Evolutionary conservation across 2,329 filamentous ascomycete species (phyloP), one percentile per base, ranked within the genome.

Genomic region (Beauveria brongniartii): DNA sequence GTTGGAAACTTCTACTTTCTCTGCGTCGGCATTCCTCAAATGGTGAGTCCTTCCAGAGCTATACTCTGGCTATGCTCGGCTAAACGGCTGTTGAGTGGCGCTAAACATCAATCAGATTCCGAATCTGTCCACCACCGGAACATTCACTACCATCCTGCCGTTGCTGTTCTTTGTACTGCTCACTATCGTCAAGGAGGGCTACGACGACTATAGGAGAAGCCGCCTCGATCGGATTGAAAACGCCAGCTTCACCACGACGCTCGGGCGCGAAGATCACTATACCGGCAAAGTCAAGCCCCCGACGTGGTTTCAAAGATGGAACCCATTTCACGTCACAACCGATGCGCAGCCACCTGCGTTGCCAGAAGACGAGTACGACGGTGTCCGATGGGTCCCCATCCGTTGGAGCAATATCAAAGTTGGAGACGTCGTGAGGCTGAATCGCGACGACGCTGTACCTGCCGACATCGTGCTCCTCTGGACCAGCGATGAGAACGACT

Each of bases 1-100:
- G 76, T 96, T 53, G 89, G 89, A 66, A 96, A 96, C 73, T 94
- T 95, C 69, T 84, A 95, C 73, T 95, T 96, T 72, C 80, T 96
- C 61, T 87, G 90, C 66, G 85, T 96, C 65, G 90, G 90, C 48
- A 86, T 95, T 63, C 80, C 93, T 55, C 91, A 96, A 73, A 91
- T 90, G 75, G 73, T 75, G 65, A 41, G 69, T 48, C 34, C 14
- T 26, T 7, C 37, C 20, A 34, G 22, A 40, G 14, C 20, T n/a
- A 18, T 10, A n/a, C 30, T 55, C 91, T 8, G 24, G 20, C 7
- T 22, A 28, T 18, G 5, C 34, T 37, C n/a, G 34, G 16, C 8
- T 26, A 34, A 16, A 16, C 3, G 18, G 18, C 24, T 16, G 26
- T 30, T 22, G 44, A 47, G 8, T 48, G n/a, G 55, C 30, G n/a